Evolutionary conservation across 768 basidiomycete genomes (phyloP), one percentile per base, ranked within the genome.

Genomic region (Pisolithus marmoratus): DNA sequence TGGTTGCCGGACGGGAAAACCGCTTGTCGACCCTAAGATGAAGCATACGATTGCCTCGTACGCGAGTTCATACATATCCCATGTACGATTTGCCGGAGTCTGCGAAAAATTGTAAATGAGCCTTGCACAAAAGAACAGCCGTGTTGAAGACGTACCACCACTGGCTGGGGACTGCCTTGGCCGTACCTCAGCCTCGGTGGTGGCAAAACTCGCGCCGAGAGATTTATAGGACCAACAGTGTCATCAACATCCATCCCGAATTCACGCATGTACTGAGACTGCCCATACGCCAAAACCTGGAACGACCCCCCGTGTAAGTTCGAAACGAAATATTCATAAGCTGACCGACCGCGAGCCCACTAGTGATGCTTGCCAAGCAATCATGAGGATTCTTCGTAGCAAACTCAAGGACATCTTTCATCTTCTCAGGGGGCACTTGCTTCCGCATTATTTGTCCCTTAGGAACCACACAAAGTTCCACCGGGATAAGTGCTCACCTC

Each of bases 121-220:
- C 51, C 26, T 17, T 19, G 19, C 7, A 11, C 12, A 27, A 5
- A 5, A 17, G 1, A 8, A n/a, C 8, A 54, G n/a, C 19, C 44
- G 6, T 12, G 31, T 26, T 50, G 42, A 38, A 26, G 45, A 48
- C 82, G 58, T 57, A 85, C 85, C 17, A 87, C 80, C 8, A 75
- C 82, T 8, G 70, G 68, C 57, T 82, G 79, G 14, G 70, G 77
- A 54, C 80, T 81, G 14, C 74, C 75, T 2, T 60, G 55, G 12
- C 87, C 87, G 55, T 90, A 91, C 51, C 76, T 78, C 27, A 92
- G 70, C 17, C 67, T 80, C 0, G 90, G 89, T 0, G 87, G 76
- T 12, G 71, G 68, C 15, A 91, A 63, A 14, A 90, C 69, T 3
- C 90, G 76, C 0, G 86, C 89, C 22, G 76, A 65, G 31, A 89